phyloP scores from a whole-genome alignment of 2,329 filamentous ascomycete genomes.

The Amauroascus niger region DNA sequence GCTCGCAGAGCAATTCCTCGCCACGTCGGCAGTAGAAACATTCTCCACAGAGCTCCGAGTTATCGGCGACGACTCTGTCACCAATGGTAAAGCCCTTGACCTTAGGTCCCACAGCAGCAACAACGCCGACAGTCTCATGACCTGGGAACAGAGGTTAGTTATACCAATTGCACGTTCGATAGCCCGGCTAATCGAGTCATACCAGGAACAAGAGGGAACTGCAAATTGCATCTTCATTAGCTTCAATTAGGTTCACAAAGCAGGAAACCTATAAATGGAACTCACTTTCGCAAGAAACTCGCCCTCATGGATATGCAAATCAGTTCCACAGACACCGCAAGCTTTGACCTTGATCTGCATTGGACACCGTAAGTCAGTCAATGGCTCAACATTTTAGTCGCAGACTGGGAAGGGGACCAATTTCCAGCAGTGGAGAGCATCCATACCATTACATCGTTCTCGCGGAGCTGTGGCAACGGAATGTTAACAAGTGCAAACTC shows the following conservation, averaged over 20 bases:
- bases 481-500: slow-evolving; percentile 53
- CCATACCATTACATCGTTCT: slow-evolving; percentile 49
- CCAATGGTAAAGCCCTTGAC: slow-evolving; percentile 53
- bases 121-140: slow-evolving; percentile 58
- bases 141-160: slow-evolving; percentile 29
- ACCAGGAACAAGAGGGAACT: slow-evolving; percentile 56
- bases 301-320: slow-evolving; percentile 50
- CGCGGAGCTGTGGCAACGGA: slow-evolving; percentile 51
- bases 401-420: neutral
- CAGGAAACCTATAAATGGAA: neutral
- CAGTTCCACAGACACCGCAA: slow-evolving; percentile 54
- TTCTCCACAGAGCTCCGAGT: slow-evolving; percentile 54
- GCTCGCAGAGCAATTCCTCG: slow-evolving; percentile 58
- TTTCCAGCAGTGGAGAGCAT: neutral
- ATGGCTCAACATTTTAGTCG: neutral
- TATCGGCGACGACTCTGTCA: slow-evolving; percentile 51
- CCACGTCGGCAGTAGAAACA: slow-evolving; percentile 66
- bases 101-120: slow-evolving; percentile 50
- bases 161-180: neutral
- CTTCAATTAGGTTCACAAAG: neutral
- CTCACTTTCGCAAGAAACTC: slow-evolving; percentile 52
- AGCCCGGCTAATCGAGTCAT: slow-evolving; percentile 14
- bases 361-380: slow-evolving; percentile 20
- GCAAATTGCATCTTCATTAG: slow-evolving; percentile 11
- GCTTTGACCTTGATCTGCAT: slow-evolving; percentile 55